Percentiles rank a stretch among this genome's conserved stretches.
phyloP scores from a whole-genome alignment of 2,329 filamentous ascomycete genomes.

The Neophaeococcomyces aloes region DNA sequence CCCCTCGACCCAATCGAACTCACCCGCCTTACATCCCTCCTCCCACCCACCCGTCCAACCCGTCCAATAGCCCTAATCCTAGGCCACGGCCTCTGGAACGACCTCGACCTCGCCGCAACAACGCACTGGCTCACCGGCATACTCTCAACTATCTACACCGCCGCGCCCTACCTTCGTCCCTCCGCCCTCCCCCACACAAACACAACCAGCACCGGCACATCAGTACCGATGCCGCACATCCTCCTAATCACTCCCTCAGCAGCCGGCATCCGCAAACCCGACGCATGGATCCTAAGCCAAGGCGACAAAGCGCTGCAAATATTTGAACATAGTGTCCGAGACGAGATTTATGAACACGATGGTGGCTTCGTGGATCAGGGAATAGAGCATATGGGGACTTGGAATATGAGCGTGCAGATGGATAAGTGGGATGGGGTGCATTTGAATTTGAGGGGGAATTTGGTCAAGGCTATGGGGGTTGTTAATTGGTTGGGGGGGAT shows the following conservation, averaged over 20 bases:
- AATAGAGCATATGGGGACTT: slow-evolving; percentile 39
- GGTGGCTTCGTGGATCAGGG: slow-evolving; percentile 19
- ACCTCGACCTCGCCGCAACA: slow-evolving; percentile 35
- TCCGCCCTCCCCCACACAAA: neutral
- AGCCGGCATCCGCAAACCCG: slow-evolving; percentile 36
- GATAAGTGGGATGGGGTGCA: slow-evolving; percentile 41
- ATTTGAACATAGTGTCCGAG: slow-evolving; percentile 35
- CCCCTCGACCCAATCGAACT: slow-evolving; percentile 35
- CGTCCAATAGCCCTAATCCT: slow-evolving; percentile 36
- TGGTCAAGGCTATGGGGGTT: slow-evolving; percentile 42
- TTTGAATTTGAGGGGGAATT: slow-evolving; percentile 39
- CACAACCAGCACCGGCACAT: neutral
- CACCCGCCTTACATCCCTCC: slow-evolving; percentile 28
- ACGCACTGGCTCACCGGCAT: slow-evolving; percentile 59
- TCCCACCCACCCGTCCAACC: slow-evolving; percentile 25
- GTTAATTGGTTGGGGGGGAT: slow-evolving; percentile 34
- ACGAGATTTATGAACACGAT: slow-evolving; percentile 23
- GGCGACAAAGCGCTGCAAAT: slow-evolving; percentile 39
- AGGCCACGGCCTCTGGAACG: slow-evolving; percentile 40
- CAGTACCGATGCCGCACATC: slow-evolving; percentile 10
- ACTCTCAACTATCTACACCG: slow-evolving; percentile 83
- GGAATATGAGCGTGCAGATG: slow-evolving; percentile 43
- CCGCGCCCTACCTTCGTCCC: slow-evolving; percentile 15
- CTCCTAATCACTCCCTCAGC: slow-evolving; percentile 39
- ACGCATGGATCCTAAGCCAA: slow-evolving; percentile 38